Percentiles rank a stretch among this genome's conserved stretches.
phyloP scores from a whole-genome alignment of 2,329 filamentous ascomycete species.

The Mycogone perniciosa region DNA sequence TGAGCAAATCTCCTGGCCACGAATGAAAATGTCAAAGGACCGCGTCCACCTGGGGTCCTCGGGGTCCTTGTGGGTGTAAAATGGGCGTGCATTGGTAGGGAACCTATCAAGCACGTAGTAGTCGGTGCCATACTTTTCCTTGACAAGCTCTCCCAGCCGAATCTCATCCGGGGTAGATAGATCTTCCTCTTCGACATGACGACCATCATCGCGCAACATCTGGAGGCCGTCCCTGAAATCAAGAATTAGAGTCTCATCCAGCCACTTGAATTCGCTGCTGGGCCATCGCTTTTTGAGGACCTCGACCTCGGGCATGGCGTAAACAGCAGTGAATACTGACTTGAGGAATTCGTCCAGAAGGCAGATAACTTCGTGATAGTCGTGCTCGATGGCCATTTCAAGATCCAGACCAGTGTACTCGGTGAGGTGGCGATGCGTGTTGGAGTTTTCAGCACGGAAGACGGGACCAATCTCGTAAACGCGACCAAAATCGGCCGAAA shows the following conservation, averaged over 20 bases:
- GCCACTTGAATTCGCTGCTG: slow-evolving; percentile 77
- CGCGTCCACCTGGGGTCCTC: slow-evolving; percentile 70
- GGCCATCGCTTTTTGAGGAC: slow-evolving; percentile 78
- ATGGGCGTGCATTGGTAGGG: slow-evolving; percentile 74
- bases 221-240: slow-evolving; percentile 73
- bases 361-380: slow-evolving; percentile 82
- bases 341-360: slow-evolving; percentile 78
- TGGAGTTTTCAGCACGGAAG: slow-evolving; percentile 92
- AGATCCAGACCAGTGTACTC: slow-evolving; percentile 91
- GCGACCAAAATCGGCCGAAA: slow-evolving; percentile 79
- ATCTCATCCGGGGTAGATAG: slow-evolving; percentile 82
- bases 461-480: slow-evolving; percentile 71
- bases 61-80: slow-evolving; percentile 84
- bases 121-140: slow-evolving; percentile 79
- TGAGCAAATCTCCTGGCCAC: slow-evolving; percentile 86
- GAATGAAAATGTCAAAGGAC: slow-evolving; percentile 91
- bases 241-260: slow-evolving; percentile 77
- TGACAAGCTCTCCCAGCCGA: slow-evolving; percentile 74
- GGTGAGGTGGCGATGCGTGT: slow-evolving; percentile 88
- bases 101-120: slow-evolving; percentile 96
- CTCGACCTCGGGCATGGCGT: slow-evolving; percentile 60
- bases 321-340: slow-evolving; percentile 49
- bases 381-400: slow-evolving; percentile 83
- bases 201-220: slow-evolving; percentile 77
- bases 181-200: slow-evolving; percentile 68